Evolutionary conservation across 2,329 filamentous ascomycete genomes (phyloP), one percentile per base, ranked within the genome.

Genomic region (Blastomyces gilchristii): DNA sequence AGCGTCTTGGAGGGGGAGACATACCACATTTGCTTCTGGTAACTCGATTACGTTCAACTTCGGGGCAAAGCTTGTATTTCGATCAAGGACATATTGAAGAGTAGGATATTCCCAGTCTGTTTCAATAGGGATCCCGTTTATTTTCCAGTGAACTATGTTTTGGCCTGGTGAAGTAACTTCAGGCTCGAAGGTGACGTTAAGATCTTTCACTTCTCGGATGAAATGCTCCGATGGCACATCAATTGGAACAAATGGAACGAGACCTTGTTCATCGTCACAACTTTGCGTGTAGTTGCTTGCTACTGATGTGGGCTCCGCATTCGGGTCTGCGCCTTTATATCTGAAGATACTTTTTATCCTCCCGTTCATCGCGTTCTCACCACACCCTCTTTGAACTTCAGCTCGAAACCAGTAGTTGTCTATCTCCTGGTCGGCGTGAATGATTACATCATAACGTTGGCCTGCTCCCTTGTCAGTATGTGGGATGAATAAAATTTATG

Each of bases 391-490:
- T 58, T 62, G 61, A 49, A 62, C 61, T 50, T 62, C 61, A 2
- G 61, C 61, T 58, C 61, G 49, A n/a, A 70, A 61, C 79, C 80
- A 83, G 68, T 81, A 83, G 69, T 75, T 66, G 31, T 58, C 64
- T 14, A 68, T 67, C 0, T 67, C 63, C 62, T 77, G 71, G 62
- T 80, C 69, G 8, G 79, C 79, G 7, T 71, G 71, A n/a, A 82
- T 73, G 34, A 82, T 70, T 6, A 82, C 67, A 63, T 81, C 79
- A 67, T 79, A 78, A 6, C 79, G 73, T 65, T 78, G 76, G 2
- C 74, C 75, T 63, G 39, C 49, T 60, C 4, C 12, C 43, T 37
- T 31, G 39, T 61, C 22, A 61, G 47, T 18, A 22, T 18, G 25
- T 31, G 47, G 7, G 7, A 37, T 53, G 28, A 7, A 1, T 16